phyloP scores from a whole-genome alignment of 257 asterid genomes.

The Nicotiana obtusifolia region DNA sequence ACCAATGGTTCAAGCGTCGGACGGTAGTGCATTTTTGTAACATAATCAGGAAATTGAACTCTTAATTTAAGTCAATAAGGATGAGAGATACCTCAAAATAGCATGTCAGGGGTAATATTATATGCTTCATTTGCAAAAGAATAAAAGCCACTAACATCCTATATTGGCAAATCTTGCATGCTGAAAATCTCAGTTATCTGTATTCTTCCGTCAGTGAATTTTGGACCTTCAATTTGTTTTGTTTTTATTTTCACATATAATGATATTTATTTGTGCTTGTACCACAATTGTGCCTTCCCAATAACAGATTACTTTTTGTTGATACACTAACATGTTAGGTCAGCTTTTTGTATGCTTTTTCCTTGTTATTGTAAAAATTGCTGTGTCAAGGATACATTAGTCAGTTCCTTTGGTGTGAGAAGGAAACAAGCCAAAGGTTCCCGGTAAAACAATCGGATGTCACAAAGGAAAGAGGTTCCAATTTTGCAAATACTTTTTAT shows the following conservation, averaged over 20 bases:
- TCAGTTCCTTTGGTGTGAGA: not conserved
- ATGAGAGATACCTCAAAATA: not conserved
- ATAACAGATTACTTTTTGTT: not conserved
- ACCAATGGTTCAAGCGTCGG: not conserved
- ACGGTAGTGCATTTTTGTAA: not conserved
- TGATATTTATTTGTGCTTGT: not conserved
- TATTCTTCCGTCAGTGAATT: not conserved
- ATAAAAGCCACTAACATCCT: not conserved
- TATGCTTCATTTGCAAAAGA: not conserved
- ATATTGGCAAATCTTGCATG: not conserved
- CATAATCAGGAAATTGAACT: not conserved
- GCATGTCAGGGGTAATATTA: not conserved
- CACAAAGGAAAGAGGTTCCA: too few relatives aligned
- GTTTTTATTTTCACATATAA: not conserved
- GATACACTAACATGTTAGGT: not conserved
- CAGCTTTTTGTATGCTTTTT: not conserved
- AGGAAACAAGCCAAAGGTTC: not conserved
- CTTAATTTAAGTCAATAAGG: not conserved
- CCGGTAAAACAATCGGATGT: not conserved
- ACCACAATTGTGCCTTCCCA: not conserved
- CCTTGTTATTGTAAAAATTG: not conserved
- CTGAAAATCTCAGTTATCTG: not conserved
- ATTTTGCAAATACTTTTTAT: not conserved
- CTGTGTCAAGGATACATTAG: not conserved
- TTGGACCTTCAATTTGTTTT: not conserved